Evolutionary conservation across 345 rosid genomes (phyloP).

Genomic region (Microthlaspi erraticum): DNA sequence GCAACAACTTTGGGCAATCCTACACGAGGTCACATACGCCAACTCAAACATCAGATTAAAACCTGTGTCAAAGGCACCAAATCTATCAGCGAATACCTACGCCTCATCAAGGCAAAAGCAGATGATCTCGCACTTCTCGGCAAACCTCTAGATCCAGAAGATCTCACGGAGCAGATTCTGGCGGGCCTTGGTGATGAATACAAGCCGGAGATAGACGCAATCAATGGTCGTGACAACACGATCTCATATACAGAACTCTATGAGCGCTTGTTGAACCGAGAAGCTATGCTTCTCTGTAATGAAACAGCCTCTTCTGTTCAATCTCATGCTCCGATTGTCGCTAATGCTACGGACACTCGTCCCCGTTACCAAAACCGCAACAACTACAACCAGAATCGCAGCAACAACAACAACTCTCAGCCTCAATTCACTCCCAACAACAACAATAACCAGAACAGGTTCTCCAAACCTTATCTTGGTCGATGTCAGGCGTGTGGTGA

Average conservation of each 20-base stretch:
- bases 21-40: not conserved
- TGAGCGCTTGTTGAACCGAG: conserved; percentile 7
- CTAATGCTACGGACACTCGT: too few relatives aligned
- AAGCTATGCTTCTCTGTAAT: not conserved
- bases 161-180: not conserved
- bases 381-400: not conserved
- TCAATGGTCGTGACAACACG: not conserved
- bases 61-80: too few relatives aligned
- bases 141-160: not conserved
- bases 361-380: too few relatives aligned
- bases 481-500: conserved; percentile 5
- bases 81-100: too few relatives aligned
- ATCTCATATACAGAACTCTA: conserved; percentile 15
- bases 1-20: conserved; percentile 1
- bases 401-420: too few relatives aligned
- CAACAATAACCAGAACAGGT: not conserved
- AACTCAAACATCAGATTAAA: not conserved
- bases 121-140: conserved; percentile 18
- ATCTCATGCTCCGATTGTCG: not conserved
- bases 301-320: too few relatives aligned
- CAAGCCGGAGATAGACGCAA: not conserved
- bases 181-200: conserved; percentile 6
- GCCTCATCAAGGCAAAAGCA: not conserved
- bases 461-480: not conserved
- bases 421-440: too few relatives aligned